Conservation (phyloP, 345 rosid species). For the Noccaea bulbosa region DNA sequence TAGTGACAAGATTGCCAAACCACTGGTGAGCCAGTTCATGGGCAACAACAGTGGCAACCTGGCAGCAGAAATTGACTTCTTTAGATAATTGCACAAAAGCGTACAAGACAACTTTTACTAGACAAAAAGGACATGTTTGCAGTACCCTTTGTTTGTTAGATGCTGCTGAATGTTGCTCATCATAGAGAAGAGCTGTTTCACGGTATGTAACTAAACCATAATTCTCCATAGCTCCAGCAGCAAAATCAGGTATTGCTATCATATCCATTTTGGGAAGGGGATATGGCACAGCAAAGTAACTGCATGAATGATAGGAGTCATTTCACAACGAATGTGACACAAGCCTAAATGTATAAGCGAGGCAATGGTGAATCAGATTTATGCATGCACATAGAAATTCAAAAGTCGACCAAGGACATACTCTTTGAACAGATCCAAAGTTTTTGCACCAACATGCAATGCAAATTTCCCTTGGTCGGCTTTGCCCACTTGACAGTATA, state of each 20-base stretch:
- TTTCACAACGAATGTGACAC: slow-evolving; percentile 8
- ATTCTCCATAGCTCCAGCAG: slow-evolving; percentile 99
- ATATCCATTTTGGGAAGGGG: slow-evolving; percentile 94
- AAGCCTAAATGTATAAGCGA: neutral
- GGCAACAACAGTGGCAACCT: slow-evolving; percentile 96
- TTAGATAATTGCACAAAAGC: slow-evolving; percentile 16
- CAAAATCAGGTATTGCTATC: slow-evolving; percentile 98
- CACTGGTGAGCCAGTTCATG: slow-evolving; percentile 99
- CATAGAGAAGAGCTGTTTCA: slow-evolving; percentile 89
- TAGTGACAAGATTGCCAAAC: slow-evolving; percentile 99
- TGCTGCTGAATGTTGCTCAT: slow-evolving; percentile 95
- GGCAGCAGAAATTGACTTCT: slow-evolving; percentile 32
- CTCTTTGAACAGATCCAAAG: slow-evolving; percentile 85
- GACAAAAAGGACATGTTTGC: slow-evolving; percentile 26
- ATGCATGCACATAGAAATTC: slow-evolving; percentile 19
- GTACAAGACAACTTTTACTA: neutral
- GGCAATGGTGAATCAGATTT: slow-evolving; percentile 14
- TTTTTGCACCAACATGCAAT: slow-evolving; percentile 85
- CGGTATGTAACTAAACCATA: slow-evolving; percentile 96
- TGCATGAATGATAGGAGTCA: slow-evolving; percentile 40
- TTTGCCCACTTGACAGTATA: slow-evolving; percentile 90
- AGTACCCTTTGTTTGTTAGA: slow-evolving; percentile 92
- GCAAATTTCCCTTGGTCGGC: slow-evolving; percentile 89
- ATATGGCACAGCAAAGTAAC: slow-evolving; percentile 90
- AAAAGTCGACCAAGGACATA: slow-evolving; percentile 45